Conservation (phyloP, 768 basidiomycete genomes). For the Tricholoma sp. region DNA sequence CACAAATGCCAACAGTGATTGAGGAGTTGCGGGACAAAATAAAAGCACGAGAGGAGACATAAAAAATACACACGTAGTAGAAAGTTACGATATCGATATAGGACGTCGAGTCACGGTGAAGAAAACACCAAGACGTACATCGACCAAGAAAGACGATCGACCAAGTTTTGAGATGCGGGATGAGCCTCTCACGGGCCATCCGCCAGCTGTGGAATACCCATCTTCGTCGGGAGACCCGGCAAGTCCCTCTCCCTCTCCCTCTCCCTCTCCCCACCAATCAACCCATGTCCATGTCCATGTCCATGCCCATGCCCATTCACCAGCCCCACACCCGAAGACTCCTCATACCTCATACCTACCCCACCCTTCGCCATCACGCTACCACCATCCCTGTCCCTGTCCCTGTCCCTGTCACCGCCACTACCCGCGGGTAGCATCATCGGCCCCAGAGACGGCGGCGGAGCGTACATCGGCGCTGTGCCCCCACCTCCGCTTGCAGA, state of each 20-base stretch:
- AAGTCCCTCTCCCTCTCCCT: slow-evolving; percentile 21
- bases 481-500: neutral
- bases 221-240: slow-evolving; percentile 36
- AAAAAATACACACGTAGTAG: too few relatives aligned
- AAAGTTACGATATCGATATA: too few relatives aligned
- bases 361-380: too few relatives aligned
- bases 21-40: too few relatives aligned
- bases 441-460: too few relatives aligned
- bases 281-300: slow-evolving; percentile 7
- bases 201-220: slow-evolving; percentile 38
- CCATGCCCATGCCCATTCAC: slow-evolving; percentile 21
- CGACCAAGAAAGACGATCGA: neutral
- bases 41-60: too few relatives aligned
- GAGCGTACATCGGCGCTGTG: neutral
- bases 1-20: too few relatives aligned
- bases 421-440: too few relatives aligned
- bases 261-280: slow-evolving; percentile 19
- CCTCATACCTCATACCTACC: neutral
- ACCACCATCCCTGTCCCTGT: too few relatives aligned
- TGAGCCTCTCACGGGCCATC: slow-evolving; percentile 27
- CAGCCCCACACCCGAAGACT: slow-evolving; percentile 13
- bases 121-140: neutral
- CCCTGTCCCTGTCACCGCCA: too few relatives aligned
- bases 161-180: too few relatives aligned
- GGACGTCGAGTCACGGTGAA: too few relatives aligned